Percentiles rank a stretch among this genome's conserved stretches.
Conservation (phyloP, 805 yeast genomes). For the Ogataea paraovalis region DNA sequence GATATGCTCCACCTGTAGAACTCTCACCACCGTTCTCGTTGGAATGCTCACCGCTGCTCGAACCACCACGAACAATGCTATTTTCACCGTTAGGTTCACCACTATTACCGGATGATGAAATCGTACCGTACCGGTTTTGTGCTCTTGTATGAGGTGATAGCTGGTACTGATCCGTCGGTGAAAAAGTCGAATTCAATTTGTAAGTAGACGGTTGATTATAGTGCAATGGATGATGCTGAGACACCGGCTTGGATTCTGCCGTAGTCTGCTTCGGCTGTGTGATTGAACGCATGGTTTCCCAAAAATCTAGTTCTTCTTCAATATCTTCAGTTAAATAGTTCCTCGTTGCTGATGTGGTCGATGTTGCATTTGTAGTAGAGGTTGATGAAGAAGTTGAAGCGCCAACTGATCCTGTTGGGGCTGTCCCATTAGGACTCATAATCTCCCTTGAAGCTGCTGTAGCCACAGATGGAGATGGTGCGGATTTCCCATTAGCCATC, state of each 20-base stretch:
- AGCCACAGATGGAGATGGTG: slow-evolving; percentile 3
- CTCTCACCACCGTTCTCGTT: neutral
- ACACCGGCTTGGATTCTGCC: slow-evolving; percentile 36
- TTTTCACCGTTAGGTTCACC: too few species aligned
- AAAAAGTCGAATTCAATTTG: neutral
- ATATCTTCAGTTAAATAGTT: slow-evolving; percentile 38
- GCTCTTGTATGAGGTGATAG: slow-evolving; percentile 6
- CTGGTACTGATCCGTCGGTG: slow-evolving; percentile 2
- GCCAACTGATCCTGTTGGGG: neutral
- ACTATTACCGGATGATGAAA: neutral
- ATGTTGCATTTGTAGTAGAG: slow-evolving; percentile 4
- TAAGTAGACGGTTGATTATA: slow-evolving; percentile 27
- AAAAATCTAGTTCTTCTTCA: slow-evolving; percentile 65
- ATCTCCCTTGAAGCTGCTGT: neutral
- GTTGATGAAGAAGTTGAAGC: slow-evolving; percentile 4
- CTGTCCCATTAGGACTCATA: neutral
- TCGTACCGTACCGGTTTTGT: slow-evolving; percentile 8
- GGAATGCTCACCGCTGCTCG: neutral
- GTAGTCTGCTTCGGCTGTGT: slow-evolving; percentile 37
- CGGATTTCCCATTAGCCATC: neutral
- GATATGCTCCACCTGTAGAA: neutral
- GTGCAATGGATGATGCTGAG: slow-evolving; percentile 54
- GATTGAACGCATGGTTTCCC: slow-evolving; percentile 63
- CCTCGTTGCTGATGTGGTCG: slow-evolving; percentile 13
- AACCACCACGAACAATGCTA: too few species aligned